Percentiles rank a stretch among this genome's conserved stretches.
Evolutionary conservation across 2,329 filamentous ascomycete genomes (phyloP).

Genomic region (Colletotrichum chlorophyti): DNA sequence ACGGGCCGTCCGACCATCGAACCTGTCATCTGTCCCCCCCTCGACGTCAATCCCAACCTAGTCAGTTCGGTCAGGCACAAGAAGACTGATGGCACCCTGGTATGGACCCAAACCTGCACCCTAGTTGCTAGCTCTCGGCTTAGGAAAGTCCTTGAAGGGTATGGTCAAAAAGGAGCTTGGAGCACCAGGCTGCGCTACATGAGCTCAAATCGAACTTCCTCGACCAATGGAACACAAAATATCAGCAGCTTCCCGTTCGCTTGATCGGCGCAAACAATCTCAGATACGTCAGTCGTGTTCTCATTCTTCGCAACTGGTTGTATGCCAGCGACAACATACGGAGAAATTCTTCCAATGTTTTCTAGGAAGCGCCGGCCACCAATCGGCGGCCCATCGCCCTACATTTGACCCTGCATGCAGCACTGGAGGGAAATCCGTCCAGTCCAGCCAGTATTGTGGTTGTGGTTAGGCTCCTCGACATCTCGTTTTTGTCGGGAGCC

Average conservation of each 20-base stretch:
- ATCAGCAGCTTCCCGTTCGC: not conserved
- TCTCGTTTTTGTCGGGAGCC: conserved; percentile 18
- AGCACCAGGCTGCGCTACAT: conserved; percentile 25
- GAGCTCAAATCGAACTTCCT: conserved; percentile 2
- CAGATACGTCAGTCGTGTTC: conserved; percentile 3
- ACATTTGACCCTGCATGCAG: conserved; percentile 31
- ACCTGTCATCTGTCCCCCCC: conserved; percentile 22
- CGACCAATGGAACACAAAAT: conserved; percentile 2
- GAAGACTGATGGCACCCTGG: conserved; percentile 36
- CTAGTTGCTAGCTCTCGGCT: conserved; percentile 4
- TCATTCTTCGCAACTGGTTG: not conserved
- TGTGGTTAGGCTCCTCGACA: conserved; percentile 23
- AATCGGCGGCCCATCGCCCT: conserved; percentile 29
- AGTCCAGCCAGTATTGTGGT: not conserved
- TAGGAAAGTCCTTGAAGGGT: not conserved
- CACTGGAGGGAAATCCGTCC: conserved; percentile 6
- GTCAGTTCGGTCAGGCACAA: conserved; percentile 33
- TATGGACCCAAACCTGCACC: conserved; percentile 21
- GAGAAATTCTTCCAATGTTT: conserved; percentile 29
- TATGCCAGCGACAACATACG: not conserved
- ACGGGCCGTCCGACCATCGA: conserved; percentile 21
- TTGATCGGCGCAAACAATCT: conserved; percentile 16
- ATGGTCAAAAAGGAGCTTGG: not conserved
- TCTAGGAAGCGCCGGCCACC: conserved; percentile 2
- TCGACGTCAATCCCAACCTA: conserved; percentile 10